These are phyloP conservation scores for Coemansia sp. DNA, from an alignment of 192 early-diverging fungal genomes.

Conservation along the genomic window DNA sequence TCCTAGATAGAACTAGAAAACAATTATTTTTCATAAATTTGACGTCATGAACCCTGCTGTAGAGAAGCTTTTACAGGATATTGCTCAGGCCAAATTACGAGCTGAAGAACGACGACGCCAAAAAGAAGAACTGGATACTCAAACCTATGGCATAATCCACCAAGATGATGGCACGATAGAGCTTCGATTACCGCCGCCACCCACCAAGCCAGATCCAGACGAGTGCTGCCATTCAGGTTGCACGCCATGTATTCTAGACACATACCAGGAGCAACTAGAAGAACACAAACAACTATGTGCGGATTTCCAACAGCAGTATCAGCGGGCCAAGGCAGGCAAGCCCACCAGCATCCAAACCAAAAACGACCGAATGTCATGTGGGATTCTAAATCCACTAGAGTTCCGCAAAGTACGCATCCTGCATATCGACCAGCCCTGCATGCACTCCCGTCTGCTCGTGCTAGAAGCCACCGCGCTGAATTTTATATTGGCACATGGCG, in stretches of 20 bases:
- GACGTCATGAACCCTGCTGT: constrained; percentile 25
- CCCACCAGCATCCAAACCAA: neutral
- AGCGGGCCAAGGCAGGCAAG: constrained; percentile 11
- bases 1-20: neutral
- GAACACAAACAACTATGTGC: constrained; percentile 6
- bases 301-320: constrained; percentile 22
- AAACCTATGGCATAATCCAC: constrained; percentile 12
- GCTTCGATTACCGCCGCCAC: constrained; percentile 31
- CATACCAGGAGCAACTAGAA: constrained; percentile 26
- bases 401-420: constrained; percentile 17
- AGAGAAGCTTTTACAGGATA: constrained; percentile 25
- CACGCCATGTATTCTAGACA: constrained; percentile 51
- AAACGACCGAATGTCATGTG: neutral
- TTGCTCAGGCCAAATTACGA: constrained; percentile 29
- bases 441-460: constrained; percentile 20
- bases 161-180: constrained; percentile 6
- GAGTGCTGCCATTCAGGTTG: constrained; percentile 53
- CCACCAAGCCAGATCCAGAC: constrained; percentile 17
- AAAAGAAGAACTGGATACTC: neutral
- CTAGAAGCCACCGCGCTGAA: constrained; percentile 30
- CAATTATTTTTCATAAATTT: neutral
- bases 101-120: constrained; percentile 20
- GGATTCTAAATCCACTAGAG: constrained; percentile 25
- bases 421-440: constrained; percentile 9
- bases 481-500: constrained; percentile 27